A percentile compares a stretch with the other conserved stretches of the same genome.
These are phyloP conservation scores for Perkinsus chesapeaki DNA, from an alignment of 169 alveolate species.

Conservation along the genomic window DNA sequence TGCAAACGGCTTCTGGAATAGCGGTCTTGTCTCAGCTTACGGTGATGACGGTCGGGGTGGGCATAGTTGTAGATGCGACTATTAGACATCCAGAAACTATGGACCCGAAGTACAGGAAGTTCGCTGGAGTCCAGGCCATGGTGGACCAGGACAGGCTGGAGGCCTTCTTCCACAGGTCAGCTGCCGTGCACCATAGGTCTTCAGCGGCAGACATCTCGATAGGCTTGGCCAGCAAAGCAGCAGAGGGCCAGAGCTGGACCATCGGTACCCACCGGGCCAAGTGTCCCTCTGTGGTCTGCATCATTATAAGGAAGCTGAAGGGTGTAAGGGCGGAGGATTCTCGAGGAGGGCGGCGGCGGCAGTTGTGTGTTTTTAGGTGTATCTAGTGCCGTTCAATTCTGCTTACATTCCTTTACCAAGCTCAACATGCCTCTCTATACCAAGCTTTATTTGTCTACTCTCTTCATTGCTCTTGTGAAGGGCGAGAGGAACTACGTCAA, in stretches of 20 bases:
- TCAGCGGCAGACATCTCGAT: no score
- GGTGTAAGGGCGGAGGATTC: not conserved
- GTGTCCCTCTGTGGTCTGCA: not conserved
- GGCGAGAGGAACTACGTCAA: not conserved
- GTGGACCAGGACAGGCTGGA: not conserved
- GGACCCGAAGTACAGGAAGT: not conserved
- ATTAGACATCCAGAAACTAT: not conserved
- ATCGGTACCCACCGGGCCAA: no score
- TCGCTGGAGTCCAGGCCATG: not conserved
- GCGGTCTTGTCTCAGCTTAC: not conserved
- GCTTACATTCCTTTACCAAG: not conserved
- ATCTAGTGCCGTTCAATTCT: not conserved
- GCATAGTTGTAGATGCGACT: not conserved
- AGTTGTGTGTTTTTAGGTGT: not conserved
- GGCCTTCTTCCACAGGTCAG: not conserved
- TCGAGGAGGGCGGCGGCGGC: not conserved
- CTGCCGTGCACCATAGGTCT: no score
- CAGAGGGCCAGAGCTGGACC: no score
- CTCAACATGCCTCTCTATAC: not conserved
- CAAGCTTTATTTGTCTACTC: not conserved
- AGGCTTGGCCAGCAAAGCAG: no score
- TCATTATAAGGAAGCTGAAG: not conserved
- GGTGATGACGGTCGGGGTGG: not conserved
- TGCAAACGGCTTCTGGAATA: not conserved
- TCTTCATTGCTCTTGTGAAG: not conserved